Conservation (phyloP, 306 rosid species). For the Acacia crassicarpa region DNA sequence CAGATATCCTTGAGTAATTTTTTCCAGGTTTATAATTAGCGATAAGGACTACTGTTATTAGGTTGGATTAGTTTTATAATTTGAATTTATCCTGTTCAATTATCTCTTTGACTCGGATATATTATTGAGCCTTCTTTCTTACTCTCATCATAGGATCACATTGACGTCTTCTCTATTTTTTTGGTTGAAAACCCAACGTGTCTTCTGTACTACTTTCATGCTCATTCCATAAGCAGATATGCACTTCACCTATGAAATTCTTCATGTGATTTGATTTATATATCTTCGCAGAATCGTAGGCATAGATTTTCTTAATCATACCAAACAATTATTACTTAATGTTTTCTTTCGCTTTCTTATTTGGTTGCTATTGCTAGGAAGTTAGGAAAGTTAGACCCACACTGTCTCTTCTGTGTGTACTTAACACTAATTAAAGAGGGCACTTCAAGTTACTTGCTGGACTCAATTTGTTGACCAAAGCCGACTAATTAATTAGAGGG, state of each 20-base stretch:
- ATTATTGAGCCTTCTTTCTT: conserved; percentile 24
- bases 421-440: not conserved
- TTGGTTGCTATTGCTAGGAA: not conserved
- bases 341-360: not conserved
- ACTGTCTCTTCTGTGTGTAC: not conserved
- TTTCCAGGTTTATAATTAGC: not conserved
- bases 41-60: conserved; percentile 15
- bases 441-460: conserved; percentile 13
- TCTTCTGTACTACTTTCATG: conserved; percentile 10
- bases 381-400: not conserved
- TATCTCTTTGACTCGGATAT: conserved; percentile 19
- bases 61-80: conserved; percentile 2
- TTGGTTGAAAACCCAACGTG: conserved; percentile 7
- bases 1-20: not conserved
- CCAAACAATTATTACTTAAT: not conserved
- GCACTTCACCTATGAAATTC: conserved; percentile 22
- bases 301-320: conserved; percentile 12
- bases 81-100: not conserved
- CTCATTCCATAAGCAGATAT: conserved; percentile 21
- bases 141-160: conserved; percentile 30
- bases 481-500: not conserved
- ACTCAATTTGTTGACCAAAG: not conserved
- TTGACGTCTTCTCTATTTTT: conserved; percentile 24
- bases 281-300: conserved; percentile 24
- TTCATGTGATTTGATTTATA: conserved; percentile 23